phyloP scores from a whole-genome alignment of 1,284 basidiomycete species.

The Blastosporella zonata region DNA sequence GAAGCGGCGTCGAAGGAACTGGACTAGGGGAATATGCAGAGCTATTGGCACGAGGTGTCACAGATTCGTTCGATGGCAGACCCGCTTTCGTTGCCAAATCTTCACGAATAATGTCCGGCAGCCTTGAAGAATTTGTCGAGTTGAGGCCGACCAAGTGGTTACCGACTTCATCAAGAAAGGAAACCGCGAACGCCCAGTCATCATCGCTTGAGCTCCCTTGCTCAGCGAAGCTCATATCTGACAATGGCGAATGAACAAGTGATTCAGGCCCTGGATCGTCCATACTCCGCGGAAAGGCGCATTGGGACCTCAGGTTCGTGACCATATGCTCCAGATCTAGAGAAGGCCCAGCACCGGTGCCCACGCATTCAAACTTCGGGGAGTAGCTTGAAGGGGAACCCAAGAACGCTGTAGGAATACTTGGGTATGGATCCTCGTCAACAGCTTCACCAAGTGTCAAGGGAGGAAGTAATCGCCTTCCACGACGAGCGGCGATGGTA shows the following conservation, averaged over 20 bases:
- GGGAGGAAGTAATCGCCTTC: slow-evolving; percentile 42
- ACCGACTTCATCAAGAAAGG: slow-evolving; percentile 28
- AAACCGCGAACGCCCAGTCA: slow-evolving; percentile 48
- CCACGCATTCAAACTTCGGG: slow-evolving; percentile 36
- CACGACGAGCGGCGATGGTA: slow-evolving; percentile 51
- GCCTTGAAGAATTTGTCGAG: neutral
- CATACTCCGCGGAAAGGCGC: slow-evolving; percentile 27
- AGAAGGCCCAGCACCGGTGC: slow-evolving; percentile 25
- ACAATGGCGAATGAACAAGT: slow-evolving; percentile 11
- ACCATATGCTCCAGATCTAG: slow-evolving; percentile 58
- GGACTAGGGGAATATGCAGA: slow-evolving; percentile 14
- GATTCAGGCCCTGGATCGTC: slow-evolving; percentile 14
- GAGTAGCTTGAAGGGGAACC: slow-evolving; percentile 49
- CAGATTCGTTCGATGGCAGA: slow-evolving; percentile 5
- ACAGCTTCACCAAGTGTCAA: slow-evolving; percentile 33
- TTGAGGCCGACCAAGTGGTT: slow-evolving; percentile 14
- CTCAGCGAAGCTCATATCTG: slow-evolving; percentile 14
- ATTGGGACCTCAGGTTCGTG: slow-evolving; percentile 42
- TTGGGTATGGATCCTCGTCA: slow-evolving; percentile 44
- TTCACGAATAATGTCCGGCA: neutral
- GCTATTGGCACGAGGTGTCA: slow-evolving; percentile 10
- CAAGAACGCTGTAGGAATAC: slow-evolving; percentile 60
- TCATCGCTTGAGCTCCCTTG: slow-evolving; percentile 21
- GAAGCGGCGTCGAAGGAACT: slow-evolving; percentile 27
- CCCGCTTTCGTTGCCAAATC: neutral